Percentiles rank a stretch among this genome's conserved stretches.
phyloP scores from a whole-genome alignment of 2,329 filamentous ascomycete species.

The Cadophora sp. region DNA sequence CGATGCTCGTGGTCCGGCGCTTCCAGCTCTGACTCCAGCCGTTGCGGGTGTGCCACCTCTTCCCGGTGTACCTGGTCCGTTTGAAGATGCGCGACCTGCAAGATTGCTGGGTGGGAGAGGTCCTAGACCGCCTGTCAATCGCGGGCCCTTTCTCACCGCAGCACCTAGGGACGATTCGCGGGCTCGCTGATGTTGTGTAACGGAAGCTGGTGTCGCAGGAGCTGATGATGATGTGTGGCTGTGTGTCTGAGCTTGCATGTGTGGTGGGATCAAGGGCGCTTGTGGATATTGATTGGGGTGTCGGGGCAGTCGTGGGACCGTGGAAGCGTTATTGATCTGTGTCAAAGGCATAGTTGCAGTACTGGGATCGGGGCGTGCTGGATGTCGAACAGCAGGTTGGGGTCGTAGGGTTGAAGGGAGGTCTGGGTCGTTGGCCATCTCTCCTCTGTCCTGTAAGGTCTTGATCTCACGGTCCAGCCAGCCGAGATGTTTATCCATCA shows the following conservation, averaged over 20 bases:
- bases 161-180: constrained; percentile 66
- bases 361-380: constrained; percentile 32
- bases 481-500: constrained; percentile 67
- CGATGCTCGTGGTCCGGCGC: constrained; percentile 61
- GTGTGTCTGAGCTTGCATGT: constrained; percentile 33
- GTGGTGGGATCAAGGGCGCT: constrained; percentile 29
- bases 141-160: constrained; percentile 61
- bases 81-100: constrained; percentile 63
- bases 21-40: constrained; percentile 55
- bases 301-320: constrained; percentile 33
- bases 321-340: constrained; percentile 36
- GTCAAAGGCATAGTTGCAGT: constrained; percentile 34
- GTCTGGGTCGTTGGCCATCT: constrained; percentile 58
- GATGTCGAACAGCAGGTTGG: constrained; percentile 56
- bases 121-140: constrained; percentile 50
- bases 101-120: constrained; percentile 61
- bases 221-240: constrained; percentile 53
- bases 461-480: constrained; percentile 70
- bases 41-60: constrained; percentile 51
- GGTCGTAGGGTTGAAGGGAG: constrained; percentile 67
- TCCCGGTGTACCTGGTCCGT: constrained; percentile 64
- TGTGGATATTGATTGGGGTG: constrained; percentile 41
- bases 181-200: constrained; percentile 61
- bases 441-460: constrained; percentile 63
- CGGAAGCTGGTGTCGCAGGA: constrained; percentile 63